Base-by-base conservation (phyloP, 2,329 filamentous ascomycete species). In the Emydomyces testavorans region DNA sequence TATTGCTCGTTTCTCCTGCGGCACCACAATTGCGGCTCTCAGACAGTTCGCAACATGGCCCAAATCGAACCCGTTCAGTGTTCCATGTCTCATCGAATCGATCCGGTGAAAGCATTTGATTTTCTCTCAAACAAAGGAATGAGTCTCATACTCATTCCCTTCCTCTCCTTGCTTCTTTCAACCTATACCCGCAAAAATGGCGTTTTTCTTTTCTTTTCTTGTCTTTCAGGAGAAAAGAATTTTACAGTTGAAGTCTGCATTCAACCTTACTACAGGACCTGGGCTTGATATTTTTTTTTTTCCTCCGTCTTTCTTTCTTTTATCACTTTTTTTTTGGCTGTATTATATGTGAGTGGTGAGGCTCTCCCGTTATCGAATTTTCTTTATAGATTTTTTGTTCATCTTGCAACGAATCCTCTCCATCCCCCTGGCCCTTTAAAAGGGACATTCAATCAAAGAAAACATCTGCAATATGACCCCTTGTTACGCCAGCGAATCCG, bases 201-300 rank as follows among this genome's bases (percentile, higher is more conserved):
- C 40, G 40, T 43, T 43, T 10, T 37, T 11, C 16, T 34, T 34
- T 34, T 31, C 28, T 31, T 31, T 31, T 31, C 28, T 3, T 34
- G 31, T 11, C 16, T 24, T 20, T 23, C 20, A 28, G 8, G 13
- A 4, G 23, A 34, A 6, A 18, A 38, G 13, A 26, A 44, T 21
- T 23, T 36, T 18, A 6, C 37, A 46, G 6, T 23, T 29, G 16
- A 7, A 23, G 32, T 31, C 32, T 38, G 43, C 32, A 38, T 46
- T 13, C 38, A 46, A 32, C 28, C 18, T 43, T 20, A 11, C 6
- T 32, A 43, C 40, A 43, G 40, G 40, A 42, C 7, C 34, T n/a
- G 28, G 40, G 26, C 5, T 34, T 43, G 15, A 28, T 32, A 23
- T 23, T 34, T 10, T 34, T 29, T n/a, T 46, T 35, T 21, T 18